Base-by-base conservation (phyloP, 768 basidiomycete genomes). In the Leccinum subtestaceum region DNA sequence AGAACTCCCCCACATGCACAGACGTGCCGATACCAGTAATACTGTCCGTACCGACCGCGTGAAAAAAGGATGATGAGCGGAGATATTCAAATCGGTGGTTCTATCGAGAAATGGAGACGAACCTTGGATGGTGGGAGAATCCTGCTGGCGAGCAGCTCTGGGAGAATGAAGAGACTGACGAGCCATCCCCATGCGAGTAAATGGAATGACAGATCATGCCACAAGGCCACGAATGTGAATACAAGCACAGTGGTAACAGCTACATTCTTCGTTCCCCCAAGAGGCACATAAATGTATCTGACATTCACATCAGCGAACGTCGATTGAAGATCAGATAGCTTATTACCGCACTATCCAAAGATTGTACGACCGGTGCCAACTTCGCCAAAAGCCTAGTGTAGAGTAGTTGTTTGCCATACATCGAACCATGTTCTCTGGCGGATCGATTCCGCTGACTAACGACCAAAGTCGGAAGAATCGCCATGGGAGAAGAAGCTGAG, bases 361-460 rank as follows among this genome's bases (percentile, higher is more conserved):
- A 68, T 98, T 99, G 74, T 95, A 98, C 62, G 90, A 93, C 8
- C 97, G 80, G 71, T 98, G 96, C 97, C 96, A 98, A 63, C 88
- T 88, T 62, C 94, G 76, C 97, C 97, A 98, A 74, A 99, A 98
- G 0, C 94, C 94, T 10, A 88, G 72, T 0, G 87, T 83, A 1
- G 95, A 97, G 70, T 98, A 98, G 72, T 98, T 98, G 72, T 98
- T 99, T 21, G 86, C 91, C 87, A 98, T 89, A 68, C 97, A 98
- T n/a, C 97, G 84, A 12, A 99, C 82, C 97, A 98, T 97, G 73
- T 99, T 99, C 73, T 99, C 97, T 0, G 96, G 97, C 0, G 94
- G 90, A 65, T 97, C 93, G 34, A 98, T 82, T 0, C 91, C 92
- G 66, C 94, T 92, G 6, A 84, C 71, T 21, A 98, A 77, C 2